phyloP scores from a whole-genome alignment of 257 asterid species.

The Solanum boliviense region DNA sequence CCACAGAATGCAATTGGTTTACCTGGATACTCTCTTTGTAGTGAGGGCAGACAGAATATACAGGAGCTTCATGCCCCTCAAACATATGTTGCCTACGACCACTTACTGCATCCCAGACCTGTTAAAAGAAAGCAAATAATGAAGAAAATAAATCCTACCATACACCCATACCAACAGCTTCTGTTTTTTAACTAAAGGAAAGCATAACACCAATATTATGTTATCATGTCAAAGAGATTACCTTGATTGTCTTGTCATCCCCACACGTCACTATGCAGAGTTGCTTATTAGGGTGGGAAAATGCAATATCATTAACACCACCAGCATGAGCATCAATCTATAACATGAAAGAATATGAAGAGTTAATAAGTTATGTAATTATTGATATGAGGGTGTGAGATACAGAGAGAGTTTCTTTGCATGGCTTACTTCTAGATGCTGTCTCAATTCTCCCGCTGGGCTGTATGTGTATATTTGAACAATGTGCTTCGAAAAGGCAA shows the following conservation, averaged over 20 bases:
- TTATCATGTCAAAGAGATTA: slow-evolving; percentile 2
- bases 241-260: slow-evolving; percentile 90
- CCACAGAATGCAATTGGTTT: background rate
- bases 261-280: slow-evolving; percentile 88
- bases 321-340: slow-evolving; percentile 92
- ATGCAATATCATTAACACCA: slow-evolving; percentile 89
- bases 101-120: slow-evolving; percentile 91
- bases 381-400: background rate
- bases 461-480: slow-evolving; percentile 81
- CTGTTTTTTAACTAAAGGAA: background rate
- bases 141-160: background rate
- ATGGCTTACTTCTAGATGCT: slow-evolving; percentile 63
- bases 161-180: background rate
- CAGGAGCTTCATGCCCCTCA: slow-evolving; percentile 95
- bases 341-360: slow-evolving; percentile 3
- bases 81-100: slow-evolving; percentile 67
- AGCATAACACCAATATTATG: background rate
- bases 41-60: slow-evolving; percentile 90
- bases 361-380: background rate
- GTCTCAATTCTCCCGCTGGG: slow-evolving; percentile 76
- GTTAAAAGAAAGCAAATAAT: slow-evolving; percentile 8
- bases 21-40: slow-evolving; percentile 87
- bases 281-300: slow-evolving; percentile 88
- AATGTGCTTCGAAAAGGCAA: slow-evolving; percentile 89
- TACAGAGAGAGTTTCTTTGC: background rate